Conservation (phyloP, 2,329 filamentous ascomycete species). For the Calonectria leucothoes region DNA sequence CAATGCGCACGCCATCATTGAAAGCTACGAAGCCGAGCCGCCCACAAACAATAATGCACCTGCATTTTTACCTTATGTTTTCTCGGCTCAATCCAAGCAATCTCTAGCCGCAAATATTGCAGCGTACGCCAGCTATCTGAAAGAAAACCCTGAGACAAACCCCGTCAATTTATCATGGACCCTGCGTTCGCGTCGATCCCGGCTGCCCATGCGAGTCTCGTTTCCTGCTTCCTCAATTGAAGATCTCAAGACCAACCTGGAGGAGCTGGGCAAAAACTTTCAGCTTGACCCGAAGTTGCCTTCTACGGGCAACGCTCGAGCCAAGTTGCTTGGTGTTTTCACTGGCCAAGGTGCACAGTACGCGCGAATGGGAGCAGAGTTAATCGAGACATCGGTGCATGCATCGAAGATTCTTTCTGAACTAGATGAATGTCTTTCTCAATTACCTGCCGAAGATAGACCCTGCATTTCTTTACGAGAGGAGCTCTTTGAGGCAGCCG, state of each 20-base stretch:
- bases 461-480: constrained; percentile 35
- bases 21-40: constrained; percentile 23
- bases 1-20: constrained; percentile 54
- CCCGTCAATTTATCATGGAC: not conserved
- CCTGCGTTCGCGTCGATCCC: not conserved
- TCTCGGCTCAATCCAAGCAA: constrained; percentile 22
- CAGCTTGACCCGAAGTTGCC: constrained; percentile 22
- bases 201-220: not conserved
- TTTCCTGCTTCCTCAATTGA: not conserved
- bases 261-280: constrained; percentile 27
- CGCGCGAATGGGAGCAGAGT: constrained; percentile 45
- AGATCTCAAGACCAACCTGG: constrained; percentile 29
- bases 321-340: constrained; percentile 43
- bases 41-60: not conserved
- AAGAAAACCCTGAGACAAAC: not conserved
- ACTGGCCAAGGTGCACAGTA: constrained; percentile 51
- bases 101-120: not conserved
- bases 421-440: constrained; percentile 35
- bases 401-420: constrained; percentile 23
- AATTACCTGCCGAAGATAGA: constrained; percentile 33
- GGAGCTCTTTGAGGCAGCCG: not conserved
- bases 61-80: constrained; percentile 1
- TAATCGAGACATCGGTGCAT: constrained; percentile 28
- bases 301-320: not conserved
- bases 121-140: not conserved